phyloP scores from a whole-genome alignment of 805 yeast genomes.

The Metschnikowia sp. region DNA sequence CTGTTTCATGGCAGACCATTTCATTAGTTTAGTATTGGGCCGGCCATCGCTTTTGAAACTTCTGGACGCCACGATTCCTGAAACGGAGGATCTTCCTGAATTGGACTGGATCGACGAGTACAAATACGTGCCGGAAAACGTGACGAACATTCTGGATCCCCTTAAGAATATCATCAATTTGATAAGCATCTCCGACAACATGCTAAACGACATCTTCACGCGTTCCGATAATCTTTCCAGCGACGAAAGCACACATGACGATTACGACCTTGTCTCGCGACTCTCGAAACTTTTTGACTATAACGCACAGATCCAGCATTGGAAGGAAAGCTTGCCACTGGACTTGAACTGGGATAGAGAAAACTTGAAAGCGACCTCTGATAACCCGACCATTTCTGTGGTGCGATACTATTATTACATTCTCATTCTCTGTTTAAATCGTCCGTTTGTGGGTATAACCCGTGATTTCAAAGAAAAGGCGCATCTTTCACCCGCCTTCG shows the following conservation, averaged over 20 bases:
- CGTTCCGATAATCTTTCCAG: conserved; percentile 26
- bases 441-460: conserved; percentile 51
- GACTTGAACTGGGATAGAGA: conserved; percentile 48
- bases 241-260: conserved; percentile 28
- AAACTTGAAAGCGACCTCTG: conserved; percentile 39
- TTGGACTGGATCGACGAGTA: conserved; percentile 61
- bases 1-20: conserved; percentile 60
- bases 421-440: conserved; percentile 53
- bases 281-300: conserved; percentile 40
- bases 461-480: conserved; percentile 14
- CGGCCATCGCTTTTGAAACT: conserved; percentile 54
- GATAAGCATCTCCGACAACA: conserved; percentile 43
- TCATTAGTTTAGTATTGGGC: conserved; percentile 56
- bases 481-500: conserved; percentile 28
- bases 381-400: conserved; percentile 52
- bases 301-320: conserved; percentile 47
- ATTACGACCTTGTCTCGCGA: conserved; percentile 41
- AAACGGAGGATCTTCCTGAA: conserved; percentile 57
- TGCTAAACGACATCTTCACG: conserved; percentile 44
- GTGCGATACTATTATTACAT: conserved; percentile 58
- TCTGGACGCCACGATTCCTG: conserved; percentile 58
- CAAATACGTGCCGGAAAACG: conserved; percentile 32
- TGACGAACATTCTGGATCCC: conserved; percentile 42
- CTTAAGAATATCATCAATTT: conserved; percentile 40
- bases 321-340: conserved; percentile 50